phyloP scores from a whole-genome alignment of 2,329 filamentous ascomycete genomes.

The Aspergillus fischeri region DNA sequence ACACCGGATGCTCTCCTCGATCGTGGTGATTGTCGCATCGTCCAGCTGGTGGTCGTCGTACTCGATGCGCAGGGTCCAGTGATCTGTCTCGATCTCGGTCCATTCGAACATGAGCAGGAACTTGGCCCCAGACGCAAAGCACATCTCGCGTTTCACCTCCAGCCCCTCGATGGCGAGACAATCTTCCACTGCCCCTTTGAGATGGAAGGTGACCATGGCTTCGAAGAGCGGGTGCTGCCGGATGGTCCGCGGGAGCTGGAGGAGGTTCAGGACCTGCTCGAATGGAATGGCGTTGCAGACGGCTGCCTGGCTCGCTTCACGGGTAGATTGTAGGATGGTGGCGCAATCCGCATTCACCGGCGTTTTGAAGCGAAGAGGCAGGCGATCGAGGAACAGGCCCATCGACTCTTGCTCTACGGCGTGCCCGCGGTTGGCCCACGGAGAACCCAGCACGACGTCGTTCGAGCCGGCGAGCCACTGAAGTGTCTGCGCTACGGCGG shows the following conservation, averaged over 20 bases:
- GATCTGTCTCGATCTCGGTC: background rate
- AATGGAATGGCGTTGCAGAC: background rate
- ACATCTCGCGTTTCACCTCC: background rate
- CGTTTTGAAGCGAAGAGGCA: background rate
- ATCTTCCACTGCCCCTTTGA: background rate
- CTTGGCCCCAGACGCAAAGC: background rate
- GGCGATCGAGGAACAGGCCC: background rate
- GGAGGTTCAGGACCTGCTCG: background rate
- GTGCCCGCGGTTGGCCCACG: background rate
- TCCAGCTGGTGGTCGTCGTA: background rate
- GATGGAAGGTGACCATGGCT: background rate
- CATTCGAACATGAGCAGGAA: background rate
- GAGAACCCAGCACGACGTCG: background rate
- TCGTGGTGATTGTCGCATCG: background rate
- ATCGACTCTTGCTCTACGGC: background rate
- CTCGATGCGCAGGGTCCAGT: background rate
- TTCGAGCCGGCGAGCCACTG: background rate
- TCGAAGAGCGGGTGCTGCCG: background rate
- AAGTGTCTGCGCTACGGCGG: background rate
- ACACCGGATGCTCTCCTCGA: background rate
- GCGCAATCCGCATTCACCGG: background rate
- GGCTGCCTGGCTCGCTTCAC: background rate
- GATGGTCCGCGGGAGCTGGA: background rate
- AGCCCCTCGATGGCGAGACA: background rate
- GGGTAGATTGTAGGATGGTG: background rate